These are phyloP conservation scores for Mycena leptocephala DNA, from an alignment of 768 basidiomycete species.

Conservation along the genomic window DNA sequence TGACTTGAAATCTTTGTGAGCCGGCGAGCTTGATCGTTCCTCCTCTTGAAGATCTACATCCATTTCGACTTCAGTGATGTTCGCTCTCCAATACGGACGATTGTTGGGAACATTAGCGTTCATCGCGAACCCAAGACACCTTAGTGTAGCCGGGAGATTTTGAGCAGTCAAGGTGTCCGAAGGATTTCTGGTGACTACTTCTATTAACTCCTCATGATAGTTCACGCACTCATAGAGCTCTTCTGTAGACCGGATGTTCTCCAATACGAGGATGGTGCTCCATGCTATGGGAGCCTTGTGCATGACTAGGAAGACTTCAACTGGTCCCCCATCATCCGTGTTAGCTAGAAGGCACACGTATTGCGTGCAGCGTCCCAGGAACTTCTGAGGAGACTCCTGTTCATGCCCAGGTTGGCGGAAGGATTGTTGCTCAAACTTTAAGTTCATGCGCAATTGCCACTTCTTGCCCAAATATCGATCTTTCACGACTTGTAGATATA, in stretches of 20 bases:
- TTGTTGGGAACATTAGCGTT: background rate
- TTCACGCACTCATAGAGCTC: background rate
- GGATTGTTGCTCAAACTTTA: background rate
- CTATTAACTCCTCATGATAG: background rate
- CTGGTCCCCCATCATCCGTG: background rate
- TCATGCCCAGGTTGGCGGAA: background rate
- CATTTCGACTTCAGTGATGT: no score
- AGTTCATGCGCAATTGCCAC: background rate
- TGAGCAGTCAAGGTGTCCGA: background rate
- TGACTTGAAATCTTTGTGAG: no score
- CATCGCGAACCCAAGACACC: background rate
- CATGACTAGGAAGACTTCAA: background rate
- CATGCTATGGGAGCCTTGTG: background rate
- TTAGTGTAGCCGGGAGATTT: background rate
- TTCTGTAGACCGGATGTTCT: background rate
- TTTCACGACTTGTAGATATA: background rate
- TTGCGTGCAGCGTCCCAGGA: background rate
- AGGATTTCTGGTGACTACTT: background rate
- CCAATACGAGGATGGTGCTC: background rate
- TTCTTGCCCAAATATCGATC: background rate
- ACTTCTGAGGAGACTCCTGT: background rate
- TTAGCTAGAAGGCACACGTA: background rate
- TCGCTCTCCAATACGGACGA: background rate
- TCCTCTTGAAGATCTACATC: no score
- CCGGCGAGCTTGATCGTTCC: no score